Percentiles rank a stretch among this genome's conserved stretches.
phyloP scores from a whole-genome alignment of 2,329 filamentous ascomycete genomes.

The Aureobasidium sp. region DNA sequence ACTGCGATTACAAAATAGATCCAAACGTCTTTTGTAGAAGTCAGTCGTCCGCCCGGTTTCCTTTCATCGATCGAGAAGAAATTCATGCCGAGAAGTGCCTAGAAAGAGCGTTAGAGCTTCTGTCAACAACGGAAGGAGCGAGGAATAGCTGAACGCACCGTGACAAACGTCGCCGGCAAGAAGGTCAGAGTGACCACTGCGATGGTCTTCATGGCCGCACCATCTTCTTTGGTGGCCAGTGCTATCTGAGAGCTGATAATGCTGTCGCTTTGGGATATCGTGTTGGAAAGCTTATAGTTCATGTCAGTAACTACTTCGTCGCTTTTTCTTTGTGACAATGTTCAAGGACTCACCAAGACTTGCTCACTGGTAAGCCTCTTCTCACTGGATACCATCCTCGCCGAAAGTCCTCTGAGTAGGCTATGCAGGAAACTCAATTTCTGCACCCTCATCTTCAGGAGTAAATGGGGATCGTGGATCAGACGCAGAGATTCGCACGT shows the following conservation, averaged over 20 bases:
- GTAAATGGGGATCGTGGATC: neutral
- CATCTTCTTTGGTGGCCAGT: slow-evolving; percentile 25
- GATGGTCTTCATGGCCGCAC: slow-evolving; percentile 31
- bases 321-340: neutral
- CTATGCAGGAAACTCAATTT: neutral
- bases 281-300: slow-evolving; percentile 17
- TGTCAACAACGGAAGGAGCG: neutral
- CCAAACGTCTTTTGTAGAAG: neutral
- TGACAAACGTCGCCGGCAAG: slow-evolving; percentile 21
- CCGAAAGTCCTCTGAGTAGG: neutral
- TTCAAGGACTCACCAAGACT: neutral
- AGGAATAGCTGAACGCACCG: neutral
- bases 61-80: neutral
- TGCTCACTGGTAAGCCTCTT: neutral
- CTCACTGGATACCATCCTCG: neutral
- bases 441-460: neutral
- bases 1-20: neutral
- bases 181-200: slow-evolving; percentile 31
- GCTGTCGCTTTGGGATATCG: slow-evolving; percentile 32
- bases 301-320: neutral
- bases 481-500: neutral
- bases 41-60: neutral
- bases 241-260: slow-evolving; percentile 5
- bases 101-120: neutral
- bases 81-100: neutral